These are phyloP conservation scores for Fusarium floridanum DNA, from an alignment of 2,329 filamentous ascomycete genomes.

Conservation along the genomic window DNA sequence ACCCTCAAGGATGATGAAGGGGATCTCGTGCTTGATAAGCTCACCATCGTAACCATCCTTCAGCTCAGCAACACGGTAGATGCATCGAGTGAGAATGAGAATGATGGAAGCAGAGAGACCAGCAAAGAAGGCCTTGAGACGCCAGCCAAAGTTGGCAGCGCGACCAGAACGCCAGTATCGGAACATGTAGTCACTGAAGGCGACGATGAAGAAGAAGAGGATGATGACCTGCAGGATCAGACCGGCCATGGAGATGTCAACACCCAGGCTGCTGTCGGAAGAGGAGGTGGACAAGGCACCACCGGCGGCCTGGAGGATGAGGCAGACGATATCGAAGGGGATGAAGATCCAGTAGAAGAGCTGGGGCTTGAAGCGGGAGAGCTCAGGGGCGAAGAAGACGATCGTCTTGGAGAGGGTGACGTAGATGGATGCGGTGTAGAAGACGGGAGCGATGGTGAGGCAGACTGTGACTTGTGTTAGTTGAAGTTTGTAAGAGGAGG, in stretches of 20 bases:
- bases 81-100: constrained; percentile 72
- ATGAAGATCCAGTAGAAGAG: constrained; percentile 64
- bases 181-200: constrained; percentile 64
- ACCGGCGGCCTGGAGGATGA: constrained; percentile 69
- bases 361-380: constrained; percentile 59
- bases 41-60: constrained; percentile 70
- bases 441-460: constrained; percentile 64
- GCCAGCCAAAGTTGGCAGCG: constrained; percentile 43
- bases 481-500: not conserved
- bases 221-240: constrained; percentile 71
- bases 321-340: constrained; percentile 68
- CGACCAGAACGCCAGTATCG: constrained; percentile 54
- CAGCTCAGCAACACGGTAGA: constrained; percentile 75
- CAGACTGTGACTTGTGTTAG: constrained; percentile 56
- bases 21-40: constrained; percentile 64
- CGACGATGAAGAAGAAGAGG: constrained; percentile 63
- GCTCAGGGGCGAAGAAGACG: constrained; percentile 54
- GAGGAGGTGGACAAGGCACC: constrained; percentile 63
- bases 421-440: constrained; percentile 74
- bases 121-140: constrained; percentile 61
- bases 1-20: constrained; percentile 68
- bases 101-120: constrained; percentile 67
- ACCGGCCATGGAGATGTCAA: constrained; percentile 61
- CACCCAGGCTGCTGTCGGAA: constrained; percentile 52
- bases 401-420: constrained; percentile 66